Conservation (phyloP, 352 stramenopile genomes). For the Phytophthora niederhauseri region DNA sequence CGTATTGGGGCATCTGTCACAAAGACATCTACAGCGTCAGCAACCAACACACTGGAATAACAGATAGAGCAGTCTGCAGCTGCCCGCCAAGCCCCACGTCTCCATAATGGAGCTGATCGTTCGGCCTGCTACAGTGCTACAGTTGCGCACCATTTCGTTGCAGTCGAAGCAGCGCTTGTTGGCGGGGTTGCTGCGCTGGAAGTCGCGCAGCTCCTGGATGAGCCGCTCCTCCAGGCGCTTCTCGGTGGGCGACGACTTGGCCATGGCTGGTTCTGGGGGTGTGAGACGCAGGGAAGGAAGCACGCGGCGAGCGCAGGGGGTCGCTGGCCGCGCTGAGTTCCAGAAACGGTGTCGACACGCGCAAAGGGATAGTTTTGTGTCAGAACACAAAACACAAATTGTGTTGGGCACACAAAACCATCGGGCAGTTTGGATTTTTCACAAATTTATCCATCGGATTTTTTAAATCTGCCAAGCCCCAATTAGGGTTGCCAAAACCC, state of each 20-base stretch:
- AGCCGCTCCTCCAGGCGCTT: constrained; percentile 85
- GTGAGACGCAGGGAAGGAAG: background rate
- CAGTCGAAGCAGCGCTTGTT: constrained; percentile 92
- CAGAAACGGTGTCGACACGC: background rate
- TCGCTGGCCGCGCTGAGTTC: constrained; percentile 8
- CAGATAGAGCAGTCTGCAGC: background rate
- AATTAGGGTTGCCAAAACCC: no score
- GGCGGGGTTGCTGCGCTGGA: constrained; percentile 69
- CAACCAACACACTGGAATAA: no score
- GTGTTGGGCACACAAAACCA: background rate
- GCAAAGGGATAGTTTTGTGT: background rate
- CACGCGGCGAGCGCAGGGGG: constrained; percentile 13
- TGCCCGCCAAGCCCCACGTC: background rate
- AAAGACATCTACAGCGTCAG: constrained; percentile 18
- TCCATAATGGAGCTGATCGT: background rate
- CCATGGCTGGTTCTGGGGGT: constrained; percentile 18
- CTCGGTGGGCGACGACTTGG: constrained; percentile 52
- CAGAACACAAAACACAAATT: no score
- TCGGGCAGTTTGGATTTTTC: background rate
- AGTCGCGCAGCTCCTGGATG: constrained; percentile 87
- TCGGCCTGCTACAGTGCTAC: background rate
- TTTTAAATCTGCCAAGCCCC: background rate
- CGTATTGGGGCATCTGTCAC: constrained; percentile 89
- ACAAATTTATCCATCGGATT: background rate
- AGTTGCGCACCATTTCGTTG: constrained; percentile 84